phyloP scores from a whole-genome alignment of 257 asterid species.

The Solanum neorickii region DNA sequence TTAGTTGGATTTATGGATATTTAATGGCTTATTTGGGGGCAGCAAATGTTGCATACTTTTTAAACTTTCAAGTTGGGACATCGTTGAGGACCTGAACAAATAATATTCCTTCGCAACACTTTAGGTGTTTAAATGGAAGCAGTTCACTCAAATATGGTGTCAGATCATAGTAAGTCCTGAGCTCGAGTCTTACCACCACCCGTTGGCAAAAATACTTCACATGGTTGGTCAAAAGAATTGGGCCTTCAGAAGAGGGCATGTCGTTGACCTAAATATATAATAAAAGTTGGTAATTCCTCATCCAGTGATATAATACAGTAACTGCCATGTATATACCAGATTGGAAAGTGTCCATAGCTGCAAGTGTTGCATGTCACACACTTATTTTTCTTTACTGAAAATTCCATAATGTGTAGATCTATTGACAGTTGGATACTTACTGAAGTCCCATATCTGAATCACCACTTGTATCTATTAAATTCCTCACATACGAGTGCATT shows the following conservation, averaged over 20 bases:
- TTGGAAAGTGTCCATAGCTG: background rate
- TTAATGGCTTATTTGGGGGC: background rate
- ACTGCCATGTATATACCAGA: background rate
- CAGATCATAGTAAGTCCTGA: background rate
- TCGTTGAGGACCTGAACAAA: background rate
- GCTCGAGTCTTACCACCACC: background rate
- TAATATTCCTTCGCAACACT: background rate
- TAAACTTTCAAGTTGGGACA: background rate
- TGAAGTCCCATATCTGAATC: background rate
- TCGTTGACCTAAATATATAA: background rate
- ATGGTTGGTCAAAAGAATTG: background rate
- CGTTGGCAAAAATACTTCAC: background rate
- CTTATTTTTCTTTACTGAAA: background rate
- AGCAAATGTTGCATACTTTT: background rate
- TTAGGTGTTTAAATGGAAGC: background rate
- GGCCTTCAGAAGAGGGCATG: background rate
- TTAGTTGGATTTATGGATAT: background rate
- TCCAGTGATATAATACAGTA: background rate
- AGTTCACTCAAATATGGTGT: background rate
- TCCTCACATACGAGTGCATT: background rate
- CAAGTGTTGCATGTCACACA: background rate
- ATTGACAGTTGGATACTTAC: background rate
- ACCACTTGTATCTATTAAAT: background rate
- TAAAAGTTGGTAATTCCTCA: background rate
- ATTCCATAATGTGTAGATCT: background rate